Evolutionary conservation across 2,329 filamentous ascomycete species (phyloP).

Genomic region (Coccinonectria pachysandricola): DNA sequence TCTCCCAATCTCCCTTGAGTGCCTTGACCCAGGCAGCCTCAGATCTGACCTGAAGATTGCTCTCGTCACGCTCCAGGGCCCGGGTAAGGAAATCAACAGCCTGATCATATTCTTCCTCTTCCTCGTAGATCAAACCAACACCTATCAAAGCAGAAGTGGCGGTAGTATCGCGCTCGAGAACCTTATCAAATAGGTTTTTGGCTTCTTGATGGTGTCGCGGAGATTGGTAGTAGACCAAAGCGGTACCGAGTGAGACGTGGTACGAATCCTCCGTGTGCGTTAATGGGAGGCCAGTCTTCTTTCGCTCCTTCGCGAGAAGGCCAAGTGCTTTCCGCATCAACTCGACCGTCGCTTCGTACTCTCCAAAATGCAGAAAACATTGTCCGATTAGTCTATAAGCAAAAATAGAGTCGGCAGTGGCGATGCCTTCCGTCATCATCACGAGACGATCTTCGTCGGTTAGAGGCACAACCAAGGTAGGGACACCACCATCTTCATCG

Average conservation of each 20-base stretch:
- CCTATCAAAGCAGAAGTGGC: slow-evolving; percentile 80
- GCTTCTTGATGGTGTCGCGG: slow-evolving; percentile 86
- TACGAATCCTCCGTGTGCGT: slow-evolving; percentile 63
- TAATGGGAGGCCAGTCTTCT: slow-evolving; percentile 59
- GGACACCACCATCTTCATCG: slow-evolving; percentile 45
- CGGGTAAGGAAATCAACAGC: slow-evolving; percentile 73
- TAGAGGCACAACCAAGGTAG: slow-evolving; percentile 45
- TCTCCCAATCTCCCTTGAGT: slow-evolving; percentile 63
- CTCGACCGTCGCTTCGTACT: slow-evolving; percentile 73
- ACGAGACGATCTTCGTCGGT: slow-evolving; percentile 70
- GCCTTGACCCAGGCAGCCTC: slow-evolving; percentile 92
- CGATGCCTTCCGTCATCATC: slow-evolving; percentile 67
- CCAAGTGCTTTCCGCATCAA: slow-evolving; percentile 64
- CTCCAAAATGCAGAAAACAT: slow-evolving; percentile 76
- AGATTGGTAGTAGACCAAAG: slow-evolving; percentile 80
- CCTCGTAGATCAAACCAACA: slow-evolving; percentile 82
- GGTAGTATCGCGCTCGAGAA: slow-evolving; percentile 63
- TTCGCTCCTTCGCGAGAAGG: slow-evolving; percentile 48
- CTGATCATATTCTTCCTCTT: slow-evolving; percentile 77
- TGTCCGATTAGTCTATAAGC: slow-evolving; percentile 75
- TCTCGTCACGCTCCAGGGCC: slow-evolving; percentile 61
- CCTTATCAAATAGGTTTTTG: slow-evolving; percentile 71
- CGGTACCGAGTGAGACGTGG: slow-evolving; percentile 71
- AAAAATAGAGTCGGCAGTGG: slow-evolving; percentile 60
- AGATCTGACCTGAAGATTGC: slow-evolving; percentile 68